These are phyloP conservation scores for Trichoderma gamsii DNA, from an alignment of 495 filamentous ascomycete species.

Conservation along the genomic window DNA sequence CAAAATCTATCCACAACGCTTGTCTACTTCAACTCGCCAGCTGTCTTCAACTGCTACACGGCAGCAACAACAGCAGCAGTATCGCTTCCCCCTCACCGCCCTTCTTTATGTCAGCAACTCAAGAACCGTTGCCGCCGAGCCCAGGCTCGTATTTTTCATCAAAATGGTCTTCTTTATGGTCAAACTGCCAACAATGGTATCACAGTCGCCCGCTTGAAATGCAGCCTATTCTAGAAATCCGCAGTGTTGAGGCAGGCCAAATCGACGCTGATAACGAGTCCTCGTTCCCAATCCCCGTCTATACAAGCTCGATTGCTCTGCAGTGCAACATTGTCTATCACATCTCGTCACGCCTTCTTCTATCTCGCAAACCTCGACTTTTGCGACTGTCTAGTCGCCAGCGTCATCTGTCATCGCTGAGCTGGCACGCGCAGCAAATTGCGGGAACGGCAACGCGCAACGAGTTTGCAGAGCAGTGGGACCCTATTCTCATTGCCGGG, in stretches of 20 bases:
- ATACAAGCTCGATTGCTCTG: slow-evolving; percentile 7
- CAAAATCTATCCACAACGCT: slow-evolving; percentile 2
- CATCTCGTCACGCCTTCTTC: neutral
- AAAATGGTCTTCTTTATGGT: neutral
- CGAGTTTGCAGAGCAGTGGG: slow-evolving; percentile 5
- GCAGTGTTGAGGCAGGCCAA: slow-evolving; percentile 9
- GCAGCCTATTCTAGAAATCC: slow-evolving; percentile 4
- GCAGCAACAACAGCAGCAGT: neutral
- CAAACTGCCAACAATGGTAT: slow-evolving; percentile 9
- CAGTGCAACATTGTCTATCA: slow-evolving; percentile 7
- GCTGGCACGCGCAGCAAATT: slow-evolving; percentile 8
- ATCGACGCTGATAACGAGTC: slow-evolving; percentile 1
- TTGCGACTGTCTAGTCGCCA: slow-evolving; percentile 5
- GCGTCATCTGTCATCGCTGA: neutral
- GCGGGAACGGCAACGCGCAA: slow-evolving; percentile 1
- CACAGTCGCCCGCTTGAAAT: neutral
- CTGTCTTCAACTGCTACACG: neutral
- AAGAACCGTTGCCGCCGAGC: neutral
- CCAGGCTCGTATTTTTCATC: neutral
- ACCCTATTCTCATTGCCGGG: slow-evolving; percentile 1
- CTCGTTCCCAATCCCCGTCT: neutral
- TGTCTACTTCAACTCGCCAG: neutral
- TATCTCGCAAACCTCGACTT: neutral
- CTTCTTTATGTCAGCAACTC: neutral
- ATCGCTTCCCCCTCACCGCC: neutral